These are phyloP conservation scores for Peniophora sp. DNA, from an alignment of 1,284 basidiomycete species.

Conservation along the genomic window DNA sequence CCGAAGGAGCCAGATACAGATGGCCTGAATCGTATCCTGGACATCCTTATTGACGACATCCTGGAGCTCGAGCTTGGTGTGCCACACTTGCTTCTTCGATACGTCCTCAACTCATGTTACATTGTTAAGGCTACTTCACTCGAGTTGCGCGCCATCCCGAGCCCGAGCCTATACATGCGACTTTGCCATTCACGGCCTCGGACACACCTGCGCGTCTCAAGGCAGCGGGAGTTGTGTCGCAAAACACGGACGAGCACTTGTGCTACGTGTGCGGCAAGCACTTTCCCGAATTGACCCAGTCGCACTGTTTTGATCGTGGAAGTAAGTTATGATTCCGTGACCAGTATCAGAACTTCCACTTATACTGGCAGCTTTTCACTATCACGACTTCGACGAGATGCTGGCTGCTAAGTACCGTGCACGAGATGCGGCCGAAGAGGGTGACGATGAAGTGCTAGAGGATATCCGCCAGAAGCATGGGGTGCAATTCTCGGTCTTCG, in stretches of 20 bases:
- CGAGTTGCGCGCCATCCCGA: too few relatives aligned
- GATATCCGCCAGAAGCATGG: not conserved
- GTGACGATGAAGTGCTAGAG: not conserved
- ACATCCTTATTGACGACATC: not conserved
- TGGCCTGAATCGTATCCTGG: not conserved
- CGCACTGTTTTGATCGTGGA: not conserved
- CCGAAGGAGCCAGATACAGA: not conserved
- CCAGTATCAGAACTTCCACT: not conserved
- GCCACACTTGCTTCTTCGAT: not conserved
- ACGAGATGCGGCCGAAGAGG: not conserved
- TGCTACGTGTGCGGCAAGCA: not conserved
- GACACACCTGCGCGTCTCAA: not conserved
- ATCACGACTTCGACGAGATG: not conserved
- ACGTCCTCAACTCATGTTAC: not conserved
- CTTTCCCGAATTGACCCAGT: not conserved
- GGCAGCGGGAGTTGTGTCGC: not conserved
- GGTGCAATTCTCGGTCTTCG: not conserved
- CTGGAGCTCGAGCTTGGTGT: not conserved
- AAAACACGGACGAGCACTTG: not conserved
- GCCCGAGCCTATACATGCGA: not conserved
- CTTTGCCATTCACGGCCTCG: not conserved
- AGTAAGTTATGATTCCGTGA: too few relatives aligned
- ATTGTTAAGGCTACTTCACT: not conserved
- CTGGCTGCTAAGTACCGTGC: not conserved
- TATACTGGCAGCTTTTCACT: not conserved